These are phyloP conservation scores for Trichosporon faecale DNA, from an alignment of 1,284 basidiomycete species.

Conservation along the genomic window DNA sequence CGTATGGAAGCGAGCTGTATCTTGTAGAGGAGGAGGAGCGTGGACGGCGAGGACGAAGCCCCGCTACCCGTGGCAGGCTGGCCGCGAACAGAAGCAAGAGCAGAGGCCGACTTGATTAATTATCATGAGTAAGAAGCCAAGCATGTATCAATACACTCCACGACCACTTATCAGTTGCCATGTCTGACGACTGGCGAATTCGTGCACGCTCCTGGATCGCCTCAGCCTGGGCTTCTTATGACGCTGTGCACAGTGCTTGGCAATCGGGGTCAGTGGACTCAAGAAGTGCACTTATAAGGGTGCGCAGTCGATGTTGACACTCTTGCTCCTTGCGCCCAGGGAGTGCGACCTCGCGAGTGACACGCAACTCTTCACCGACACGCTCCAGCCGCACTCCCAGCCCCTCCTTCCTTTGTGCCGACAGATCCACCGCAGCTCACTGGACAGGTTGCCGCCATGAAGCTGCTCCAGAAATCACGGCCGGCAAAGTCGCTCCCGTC, in stretches of 20 bases:
- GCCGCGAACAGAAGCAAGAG: background rate
- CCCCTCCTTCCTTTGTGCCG: background rate
- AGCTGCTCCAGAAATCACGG: background rate
- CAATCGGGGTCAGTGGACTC: background rate
- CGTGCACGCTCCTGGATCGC: background rate
- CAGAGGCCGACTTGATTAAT: background rate
- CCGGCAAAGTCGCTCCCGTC: background rate
- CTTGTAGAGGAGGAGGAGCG: conserved; percentile 1
- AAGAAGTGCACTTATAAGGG: background rate
- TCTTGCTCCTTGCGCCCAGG: background rate
- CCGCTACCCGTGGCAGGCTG: background rate
- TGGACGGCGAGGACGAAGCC: background rate
- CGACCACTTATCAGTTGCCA: background rate
- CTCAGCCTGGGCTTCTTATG: background rate
- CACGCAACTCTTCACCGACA: background rate
- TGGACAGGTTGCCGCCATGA: background rate
- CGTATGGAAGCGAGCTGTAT: background rate
- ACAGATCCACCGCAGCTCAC: background rate
- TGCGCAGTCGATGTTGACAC: background rate
- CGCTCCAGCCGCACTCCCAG: background rate
- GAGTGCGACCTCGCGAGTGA: background rate
- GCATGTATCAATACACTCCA: background rate
- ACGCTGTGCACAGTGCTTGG: background rate
- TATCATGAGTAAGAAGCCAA: background rate
- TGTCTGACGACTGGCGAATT: background rate